Percentiles rank a stretch among this genome's conserved stretches.
These are phyloP conservation scores for Colletotrichum eremochloae DNA, from an alignment of 2,329 filamentous ascomycete genomes.

Conservation along the genomic window DNA sequence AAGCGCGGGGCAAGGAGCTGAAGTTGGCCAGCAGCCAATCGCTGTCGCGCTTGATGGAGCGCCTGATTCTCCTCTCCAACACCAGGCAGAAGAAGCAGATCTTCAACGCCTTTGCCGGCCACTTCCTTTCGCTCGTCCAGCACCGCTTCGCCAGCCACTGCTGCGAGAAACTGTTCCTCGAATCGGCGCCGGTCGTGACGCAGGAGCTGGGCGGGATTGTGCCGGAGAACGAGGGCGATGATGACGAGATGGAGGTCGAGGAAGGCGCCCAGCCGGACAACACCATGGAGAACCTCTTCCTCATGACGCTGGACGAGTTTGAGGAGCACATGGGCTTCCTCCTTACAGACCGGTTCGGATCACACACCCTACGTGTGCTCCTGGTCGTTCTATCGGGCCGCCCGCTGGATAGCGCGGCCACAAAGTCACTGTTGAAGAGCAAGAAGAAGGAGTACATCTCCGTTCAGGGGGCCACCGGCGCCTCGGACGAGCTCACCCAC, in stretches of 20 bases:
- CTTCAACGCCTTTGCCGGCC: constrained; percentile 86
- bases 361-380: constrained; percentile 88
- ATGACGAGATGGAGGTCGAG: constrained; percentile 56
- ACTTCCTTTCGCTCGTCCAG: constrained; percentile 91
- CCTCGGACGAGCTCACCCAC: constrained; percentile 52
- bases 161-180: constrained; percentile 91
- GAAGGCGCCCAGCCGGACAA: constrained; percentile 63
- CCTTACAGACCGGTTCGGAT: constrained; percentile 89
- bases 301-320: constrained; percentile 88
- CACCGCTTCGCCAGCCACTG: constrained; percentile 98
- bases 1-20: constrained; percentile 91
- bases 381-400: constrained; percentile 88
- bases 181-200: constrained; percentile 83
- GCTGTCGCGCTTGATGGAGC: constrained; percentile 92
- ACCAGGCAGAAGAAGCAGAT: constrained; percentile 85
- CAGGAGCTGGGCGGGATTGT: constrained; percentile 71
- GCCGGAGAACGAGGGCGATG: constrained; percentile 60
- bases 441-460: constrained; percentile 90
- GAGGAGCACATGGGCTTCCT: constrained; percentile 86
- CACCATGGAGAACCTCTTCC: constrained; percentile 87
- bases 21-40: constrained; percentile 97
- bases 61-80: constrained; percentile 85
- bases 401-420: constrained; percentile 77
- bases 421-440: constrained; percentile 85
- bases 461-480: constrained; percentile 66